Base-by-base conservation (phyloP, 495 filamentous ascomycete species). In the Viridothelium virens region DNA sequence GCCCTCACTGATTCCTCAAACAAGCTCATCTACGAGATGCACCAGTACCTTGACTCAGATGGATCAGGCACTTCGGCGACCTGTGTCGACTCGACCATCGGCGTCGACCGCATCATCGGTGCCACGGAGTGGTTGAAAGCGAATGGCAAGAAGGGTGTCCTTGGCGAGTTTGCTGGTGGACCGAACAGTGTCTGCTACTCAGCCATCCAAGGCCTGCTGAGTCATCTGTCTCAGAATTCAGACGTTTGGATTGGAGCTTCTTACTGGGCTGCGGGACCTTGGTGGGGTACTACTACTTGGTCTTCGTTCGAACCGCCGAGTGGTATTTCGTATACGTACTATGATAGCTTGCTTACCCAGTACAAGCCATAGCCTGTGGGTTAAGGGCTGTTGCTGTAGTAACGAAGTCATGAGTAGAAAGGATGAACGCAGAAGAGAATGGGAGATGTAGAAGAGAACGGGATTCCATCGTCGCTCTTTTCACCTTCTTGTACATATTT, bases 131-230 rank as follows among this genome's bases (percentile, higher is more conserved):
- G 89, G 88, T 78, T 91, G 67, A 82, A 86, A 75, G 71, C 76
- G n/a, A 89, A 91, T 77, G 74, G 76, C 69, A 90, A 90, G 80
- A 80, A 80, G 72, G 88, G 79, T 37, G 75, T 91, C 65, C 73
- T 92, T 44, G 89, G 89, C 34, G 89, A 91, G 77, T 87, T 87
- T 62, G 88, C 88, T 14, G 89, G 85, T 63, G 89, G 87, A 37
- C 78, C 82, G 64, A 91, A 91, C 73, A 69, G 79, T 0, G 81
- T 79, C 67, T 92, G 89, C 72, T 78, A 89, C 75, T 66, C 70
- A 2, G 88, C 88, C 31, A 75, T 91, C 34, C 80, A 83, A 68
- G 87, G 84, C 38, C 84, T 91, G 81, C 76, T 91, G 64, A 71
- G 75, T 39, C 79, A 82, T 71, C 78, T 91, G 78, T 70, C 74